These are phyloP conservation scores for Acanthamoeba culbertsoni DNA, from an alignment of 208 protist species.

Conservation along the genomic window DNA sequence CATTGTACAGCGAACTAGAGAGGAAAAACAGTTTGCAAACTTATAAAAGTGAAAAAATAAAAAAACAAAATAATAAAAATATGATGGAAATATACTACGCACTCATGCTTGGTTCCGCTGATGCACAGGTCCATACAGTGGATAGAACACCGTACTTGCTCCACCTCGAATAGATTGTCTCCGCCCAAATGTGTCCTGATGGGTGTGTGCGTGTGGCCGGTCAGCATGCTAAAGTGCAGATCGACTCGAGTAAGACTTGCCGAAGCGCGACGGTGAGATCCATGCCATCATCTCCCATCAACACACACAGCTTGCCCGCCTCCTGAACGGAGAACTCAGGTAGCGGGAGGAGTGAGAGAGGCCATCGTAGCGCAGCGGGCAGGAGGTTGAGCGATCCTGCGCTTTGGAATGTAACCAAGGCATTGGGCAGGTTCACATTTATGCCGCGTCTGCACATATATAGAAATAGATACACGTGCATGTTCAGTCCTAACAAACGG, in stretches of 20 bases:
- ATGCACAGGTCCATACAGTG: neutral
- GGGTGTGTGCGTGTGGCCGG: too few species aligned
- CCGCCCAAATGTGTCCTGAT: neutral
- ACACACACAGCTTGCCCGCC: neutral
- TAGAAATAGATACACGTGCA: too few species aligned
- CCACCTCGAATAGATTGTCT: neutral
- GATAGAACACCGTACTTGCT: neutral
- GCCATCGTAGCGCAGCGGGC: neutral
- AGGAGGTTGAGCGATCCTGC: neutral
- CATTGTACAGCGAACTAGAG: neutral
- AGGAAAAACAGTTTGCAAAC: neutral
- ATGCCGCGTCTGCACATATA: neutral
- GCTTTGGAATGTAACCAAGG: neutral
- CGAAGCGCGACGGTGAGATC: neutral
- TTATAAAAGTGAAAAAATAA: too few species aligned
- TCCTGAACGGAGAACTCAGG: neutral
- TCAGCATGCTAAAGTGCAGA: too few species aligned
- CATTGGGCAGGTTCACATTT: conserved; percentile 4
- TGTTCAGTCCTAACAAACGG: too few species aligned
- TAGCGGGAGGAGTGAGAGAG: neutral
- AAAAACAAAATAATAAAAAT: too few species aligned
- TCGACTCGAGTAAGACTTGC: neutral
- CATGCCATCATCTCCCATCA: neutral
- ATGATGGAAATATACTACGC: neutral
- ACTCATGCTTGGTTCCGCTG: neutral